These are phyloP conservation scores for Podaxis sp. DNA, from an alignment of 768 basidiomycete species.

Conservation along the genomic window DNA sequence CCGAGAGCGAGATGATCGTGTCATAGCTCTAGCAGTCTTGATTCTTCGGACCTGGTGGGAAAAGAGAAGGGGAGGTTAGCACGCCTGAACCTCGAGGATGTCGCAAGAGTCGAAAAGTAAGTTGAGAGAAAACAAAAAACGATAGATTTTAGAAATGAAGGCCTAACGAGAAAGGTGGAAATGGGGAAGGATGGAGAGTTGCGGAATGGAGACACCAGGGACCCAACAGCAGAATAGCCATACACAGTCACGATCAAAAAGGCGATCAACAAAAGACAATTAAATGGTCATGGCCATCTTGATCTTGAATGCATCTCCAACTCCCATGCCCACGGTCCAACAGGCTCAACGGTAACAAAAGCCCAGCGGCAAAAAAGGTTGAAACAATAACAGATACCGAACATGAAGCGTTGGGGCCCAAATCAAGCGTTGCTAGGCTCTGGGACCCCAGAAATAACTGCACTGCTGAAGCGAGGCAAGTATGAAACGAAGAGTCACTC, in stretches of 20 bases:
- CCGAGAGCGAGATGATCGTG: slow-evolving; percentile 28
- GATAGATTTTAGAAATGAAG: not conserved
- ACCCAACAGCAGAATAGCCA: not conserved
- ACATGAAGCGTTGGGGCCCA: not conserved
- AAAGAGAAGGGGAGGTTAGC: slow-evolving; percentile 11
- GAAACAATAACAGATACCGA: not conserved
- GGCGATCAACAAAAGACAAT: not conserved
- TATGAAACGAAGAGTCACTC: not conserved
- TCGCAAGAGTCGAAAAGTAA: not conserved
- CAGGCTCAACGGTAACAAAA: not conserved
- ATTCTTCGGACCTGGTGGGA: slow-evolving; percentile 61
- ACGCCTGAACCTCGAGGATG: not conserved
- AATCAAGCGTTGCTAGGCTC: not conserved
- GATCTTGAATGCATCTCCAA: not conserved
- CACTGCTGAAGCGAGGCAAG: not conserved
- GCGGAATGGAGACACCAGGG: not conserved
- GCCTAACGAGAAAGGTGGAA: not conserved
- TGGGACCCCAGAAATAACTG: not conserved
- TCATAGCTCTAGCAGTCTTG: slow-evolving; percentile 49
- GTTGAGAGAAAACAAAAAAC: not conserved
- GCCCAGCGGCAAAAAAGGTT: not conserved
- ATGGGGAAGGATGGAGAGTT: not conserved
- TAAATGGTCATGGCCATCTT: not conserved
- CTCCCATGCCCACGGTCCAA: slow-evolving; percentile 3
- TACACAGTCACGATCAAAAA: not conserved